Evolutionary conservation across 345 rosid genomes (phyloP), one percentile per base, ranked within the genome.

Genomic region (Salix viminalis): DNA sequence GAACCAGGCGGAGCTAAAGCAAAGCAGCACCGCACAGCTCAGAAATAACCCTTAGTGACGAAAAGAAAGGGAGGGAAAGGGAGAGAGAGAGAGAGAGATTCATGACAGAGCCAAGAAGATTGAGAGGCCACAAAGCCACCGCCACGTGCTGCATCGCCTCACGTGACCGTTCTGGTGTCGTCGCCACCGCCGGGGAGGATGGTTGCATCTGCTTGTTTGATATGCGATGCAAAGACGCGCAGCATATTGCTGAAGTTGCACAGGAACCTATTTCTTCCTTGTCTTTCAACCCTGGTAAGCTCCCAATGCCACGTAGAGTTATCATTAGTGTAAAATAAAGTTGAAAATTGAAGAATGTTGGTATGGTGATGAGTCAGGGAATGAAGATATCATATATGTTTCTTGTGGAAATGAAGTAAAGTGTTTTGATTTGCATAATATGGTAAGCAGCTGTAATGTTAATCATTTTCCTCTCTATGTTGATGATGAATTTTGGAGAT

Each of bases 151-250:
- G 99, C 83, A 76, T 88, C 79, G 84, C 97, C 82, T 95, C 99
- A 26, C 89, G 89, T 64, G 90, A 88, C 76, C 80, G 86, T 12
- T 92, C 97, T 8, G 92, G 91, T 60, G 37, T 91, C 74, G 83
- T 95, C 48, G 89, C 83, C 79, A 89, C 97, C 75, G 79, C 97
- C 83, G 94, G 88, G 76, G 99, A 92, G 99, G 99, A 94, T 87
- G 97, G 99, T 30, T 78, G 91, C 77, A 32, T 95, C 34, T 95
- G 99, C 88, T 92, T 94, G 96, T 95, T 90, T 72, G 97, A 95
- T 83, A 82, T 90, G 89, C 84, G 99, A 61, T 92, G 99, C 91
- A 89, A 92, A 83, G 96, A 95, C 67, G 97, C 84, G 36, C 97
- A 91, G 68, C 79, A 84, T 75, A 77, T 87, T 67, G 84, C 90